Conservation (phyloP, 371 early-diverging fungal species). For the Spraguea lophii region DNA sequence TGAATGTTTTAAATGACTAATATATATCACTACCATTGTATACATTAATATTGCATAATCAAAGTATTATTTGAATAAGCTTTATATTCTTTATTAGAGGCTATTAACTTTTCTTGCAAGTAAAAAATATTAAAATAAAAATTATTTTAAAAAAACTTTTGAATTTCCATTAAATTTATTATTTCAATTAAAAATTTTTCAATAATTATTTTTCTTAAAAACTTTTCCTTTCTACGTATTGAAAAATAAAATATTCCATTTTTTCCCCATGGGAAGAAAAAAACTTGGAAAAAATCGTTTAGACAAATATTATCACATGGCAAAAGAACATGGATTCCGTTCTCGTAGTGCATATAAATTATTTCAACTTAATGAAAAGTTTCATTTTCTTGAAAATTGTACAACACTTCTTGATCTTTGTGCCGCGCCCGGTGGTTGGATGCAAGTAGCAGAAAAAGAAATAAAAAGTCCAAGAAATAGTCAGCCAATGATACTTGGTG, state of each 20-base stretch:
- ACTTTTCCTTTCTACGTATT: not conserved
- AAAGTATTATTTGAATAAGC: too few relatives aligned
- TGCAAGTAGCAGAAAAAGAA: slow-evolving; percentile 55
- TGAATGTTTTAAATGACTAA: too few relatives aligned
- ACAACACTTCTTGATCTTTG: slow-evolving; percentile 79
- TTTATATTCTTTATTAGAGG: too few relatives aligned
- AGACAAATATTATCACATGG: slow-evolving; percentile 98
- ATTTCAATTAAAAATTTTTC: too few relatives aligned
- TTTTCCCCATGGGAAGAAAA: slow-evolving; percentile 24
- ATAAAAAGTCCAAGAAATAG: slow-evolving; percentile 38
- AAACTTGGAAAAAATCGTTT: slow-evolving; percentile 59
- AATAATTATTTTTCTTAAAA: not conserved
- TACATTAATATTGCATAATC: too few relatives aligned
- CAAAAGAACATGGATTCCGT: slow-evolving; percentile 98
- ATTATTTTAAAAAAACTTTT: too few relatives aligned
- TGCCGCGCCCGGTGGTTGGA: slow-evolving; percentile 96
- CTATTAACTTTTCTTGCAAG: too few relatives aligned
- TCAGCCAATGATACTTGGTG: slow-evolving; percentile 57
- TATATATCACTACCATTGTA: too few relatives aligned
- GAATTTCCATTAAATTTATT: too few relatives aligned
- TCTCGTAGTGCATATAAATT: slow-evolving; percentile 98
- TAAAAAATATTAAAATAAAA: too few relatives aligned
- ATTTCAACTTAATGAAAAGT: slow-evolving; percentile 78
- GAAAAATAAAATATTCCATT: slow-evolving; percentile 14
- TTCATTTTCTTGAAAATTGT: slow-evolving; percentile 61